Percentiles rank a stretch among this genome's conserved stretches.
phyloP scores from a whole-genome alignment of 2,329 filamentous ascomycete species.

The Colletotrichum musicola region DNA sequence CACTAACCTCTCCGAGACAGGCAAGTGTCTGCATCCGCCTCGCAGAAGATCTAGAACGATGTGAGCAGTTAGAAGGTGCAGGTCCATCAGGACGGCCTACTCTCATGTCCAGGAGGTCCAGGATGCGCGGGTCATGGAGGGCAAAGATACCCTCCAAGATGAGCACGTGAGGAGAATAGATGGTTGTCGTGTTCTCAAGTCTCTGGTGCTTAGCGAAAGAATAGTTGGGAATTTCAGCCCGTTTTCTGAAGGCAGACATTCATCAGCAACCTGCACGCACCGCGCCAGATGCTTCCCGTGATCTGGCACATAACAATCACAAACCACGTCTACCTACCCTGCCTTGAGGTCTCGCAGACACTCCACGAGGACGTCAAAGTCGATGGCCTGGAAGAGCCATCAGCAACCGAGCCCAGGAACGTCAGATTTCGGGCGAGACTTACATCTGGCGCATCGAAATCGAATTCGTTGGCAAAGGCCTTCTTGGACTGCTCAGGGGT shows the following conservation, averaged over 20 bases:
- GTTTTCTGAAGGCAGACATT: slow-evolving; percentile 67
- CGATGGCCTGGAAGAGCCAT: slow-evolving; percentile 72
- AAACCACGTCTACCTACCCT: slow-evolving; percentile 71
- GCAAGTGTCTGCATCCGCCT: slow-evolving; percentile 95
- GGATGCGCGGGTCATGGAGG: slow-evolving; percentile 86
- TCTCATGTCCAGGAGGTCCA: slow-evolving; percentile 91
- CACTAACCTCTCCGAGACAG: slow-evolving; percentile 84
- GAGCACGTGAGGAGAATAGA: slow-evolving; percentile 96
- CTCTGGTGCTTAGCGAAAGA: slow-evolving; percentile 94
- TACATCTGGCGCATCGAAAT: slow-evolving; percentile 90
- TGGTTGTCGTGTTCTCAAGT: slow-evolving; percentile 81
- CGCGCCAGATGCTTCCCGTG: too few species aligned
- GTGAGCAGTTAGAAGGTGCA: slow-evolving; percentile 4
- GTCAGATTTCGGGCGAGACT: neutral
- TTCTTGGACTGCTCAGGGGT: slow-evolving; percentile 81
- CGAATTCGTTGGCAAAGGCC: slow-evolving; percentile 92
- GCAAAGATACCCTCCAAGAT: slow-evolving; percentile 97
- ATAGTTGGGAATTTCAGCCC: slow-evolving; percentile 92
- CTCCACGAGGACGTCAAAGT: slow-evolving; percentile 90
- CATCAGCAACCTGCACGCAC: too few species aligned
- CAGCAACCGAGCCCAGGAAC: neutral
- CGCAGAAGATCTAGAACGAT: slow-evolving; percentile 83
- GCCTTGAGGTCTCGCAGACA: slow-evolving; percentile 87
- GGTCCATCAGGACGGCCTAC: slow-evolving; percentile 57
- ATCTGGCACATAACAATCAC: slow-evolving; percentile 15